A percentile compares a stretch with the other conserved stretches of the same genome.
phyloP scores from a whole-genome alignment of 306 rosid species.

The Lathyrus oleraceus region DNA sequence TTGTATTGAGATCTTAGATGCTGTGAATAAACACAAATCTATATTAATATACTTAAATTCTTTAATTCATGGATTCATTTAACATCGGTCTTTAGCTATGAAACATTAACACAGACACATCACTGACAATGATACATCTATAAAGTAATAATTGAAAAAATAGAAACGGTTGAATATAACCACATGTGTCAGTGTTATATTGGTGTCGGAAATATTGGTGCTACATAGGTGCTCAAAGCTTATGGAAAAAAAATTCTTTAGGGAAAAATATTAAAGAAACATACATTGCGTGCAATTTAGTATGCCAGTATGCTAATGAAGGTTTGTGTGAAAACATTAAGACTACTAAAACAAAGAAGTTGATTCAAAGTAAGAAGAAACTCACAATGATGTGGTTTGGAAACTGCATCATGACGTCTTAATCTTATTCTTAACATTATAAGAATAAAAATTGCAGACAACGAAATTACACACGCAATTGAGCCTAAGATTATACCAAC shows the following conservation, averaged over 20 bases:
- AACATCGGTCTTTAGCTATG: not conserved
- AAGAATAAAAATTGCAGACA: conserved; percentile 67
- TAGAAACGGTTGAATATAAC: not conserved
- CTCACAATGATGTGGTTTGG: conserved; percentile 73
- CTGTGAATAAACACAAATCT: conserved; percentile 44
- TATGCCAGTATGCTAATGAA: not conserved
- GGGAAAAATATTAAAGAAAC: not conserved
- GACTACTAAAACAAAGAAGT: not conserved
- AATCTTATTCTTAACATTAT: conserved; percentile 50
- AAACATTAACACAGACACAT: not conserved
- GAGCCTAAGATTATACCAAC: conserved; percentile 73
- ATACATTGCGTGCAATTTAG: not conserved
- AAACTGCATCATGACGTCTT: conserved; percentile 41
- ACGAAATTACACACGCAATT: conserved; percentile 59
- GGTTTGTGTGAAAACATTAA: not conserved
- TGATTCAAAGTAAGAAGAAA: conserved; percentile 38
- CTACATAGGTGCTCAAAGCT: not conserved
- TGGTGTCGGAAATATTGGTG: not conserved
- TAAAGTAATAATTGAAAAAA: not conserved
- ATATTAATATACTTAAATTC: not conserved
- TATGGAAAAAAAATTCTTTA: not conserved
- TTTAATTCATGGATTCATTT: not conserved
- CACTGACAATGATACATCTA: not conserved
- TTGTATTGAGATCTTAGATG: conserved; percentile 54
- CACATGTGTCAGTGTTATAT: too few relatives aligned